Evolutionary conservation across 768 basidiomycete genomes (phyloP).

Genomic region (Xerocomellus intermedius): DNA sequence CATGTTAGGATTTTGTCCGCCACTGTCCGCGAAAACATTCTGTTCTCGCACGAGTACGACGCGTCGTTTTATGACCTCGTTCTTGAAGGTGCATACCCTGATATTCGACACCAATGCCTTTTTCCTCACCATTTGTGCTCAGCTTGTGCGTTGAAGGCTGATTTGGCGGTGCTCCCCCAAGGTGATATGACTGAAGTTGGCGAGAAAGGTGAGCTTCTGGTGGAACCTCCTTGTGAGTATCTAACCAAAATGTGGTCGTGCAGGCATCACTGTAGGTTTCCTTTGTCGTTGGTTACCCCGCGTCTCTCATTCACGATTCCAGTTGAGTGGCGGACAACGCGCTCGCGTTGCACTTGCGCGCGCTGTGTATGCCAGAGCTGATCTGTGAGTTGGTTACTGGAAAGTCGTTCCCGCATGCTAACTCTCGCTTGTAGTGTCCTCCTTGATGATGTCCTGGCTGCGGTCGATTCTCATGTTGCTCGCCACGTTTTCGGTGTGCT

Average conservation of each 20-base stretch:
- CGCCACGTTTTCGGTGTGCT: conserved; percentile 75
- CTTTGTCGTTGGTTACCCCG: not conserved
- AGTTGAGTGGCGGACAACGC: conserved; percentile 82
- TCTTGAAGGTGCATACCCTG: conserved; percentile 56
- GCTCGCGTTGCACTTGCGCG: conserved; percentile 81
- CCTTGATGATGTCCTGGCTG: conserved; percentile 86
- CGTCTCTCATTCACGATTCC: conserved; percentile 15
- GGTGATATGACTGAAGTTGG: conserved; percentile 86
- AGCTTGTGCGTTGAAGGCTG: conserved; percentile 84
- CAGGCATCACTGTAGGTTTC: conserved; percentile 55
- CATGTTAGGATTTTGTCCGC: conserved; percentile 72
- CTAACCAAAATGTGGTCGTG: not conserved
- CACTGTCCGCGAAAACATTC: conserved; percentile 84
- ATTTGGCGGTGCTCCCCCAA: conserved; percentile 73
- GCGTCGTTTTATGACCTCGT: conserved; percentile 79
- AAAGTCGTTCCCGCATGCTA: not conserved
- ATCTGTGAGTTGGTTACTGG: conserved; percentile 51
- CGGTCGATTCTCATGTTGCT: conserved; percentile 81
- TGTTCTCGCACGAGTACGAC: conserved; percentile 89
- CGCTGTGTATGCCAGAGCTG: conserved; percentile 88
- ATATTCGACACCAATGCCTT: not conserved
- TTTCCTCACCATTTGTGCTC: not conserved
- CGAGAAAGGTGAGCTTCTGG: conserved; percentile 61
- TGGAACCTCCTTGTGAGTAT: no score
- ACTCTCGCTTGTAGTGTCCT: conserved; percentile 47